Evolutionary conservation across 768 basidiomycete species (phyloP).

Genomic region (Myochromella boudieri): DNA sequence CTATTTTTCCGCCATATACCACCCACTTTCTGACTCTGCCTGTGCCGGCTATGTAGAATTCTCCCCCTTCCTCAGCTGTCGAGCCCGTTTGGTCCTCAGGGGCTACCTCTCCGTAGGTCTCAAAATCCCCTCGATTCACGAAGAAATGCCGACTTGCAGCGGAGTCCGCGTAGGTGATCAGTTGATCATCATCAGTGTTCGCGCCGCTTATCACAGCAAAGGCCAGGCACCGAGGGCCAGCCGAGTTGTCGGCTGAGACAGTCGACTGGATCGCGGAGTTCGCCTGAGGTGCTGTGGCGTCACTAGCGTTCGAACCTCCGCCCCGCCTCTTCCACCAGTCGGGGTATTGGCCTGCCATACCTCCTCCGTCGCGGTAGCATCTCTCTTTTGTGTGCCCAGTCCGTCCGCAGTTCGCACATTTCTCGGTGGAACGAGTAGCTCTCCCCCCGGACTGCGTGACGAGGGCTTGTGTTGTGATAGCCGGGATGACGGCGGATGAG

Average conservation of each 20-base stretch:
- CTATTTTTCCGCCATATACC: not conserved
- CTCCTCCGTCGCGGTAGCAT: not conserved
- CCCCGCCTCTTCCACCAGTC: not conserved
- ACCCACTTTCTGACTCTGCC: not conserved
- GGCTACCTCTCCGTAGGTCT: not conserved
- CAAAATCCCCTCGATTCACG: not conserved
- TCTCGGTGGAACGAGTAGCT: not conserved
- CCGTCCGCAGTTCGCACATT: not conserved
- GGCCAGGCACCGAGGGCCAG: not conserved
- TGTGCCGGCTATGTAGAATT: not conserved
- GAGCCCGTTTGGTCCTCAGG: not conserved
- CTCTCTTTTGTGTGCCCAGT: not conserved
- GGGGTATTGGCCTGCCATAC: not conserved
- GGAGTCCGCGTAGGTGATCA: not conserved
- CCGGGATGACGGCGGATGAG: not conserved
- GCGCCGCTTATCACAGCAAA: not conserved
- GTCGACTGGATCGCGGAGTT: not conserved
- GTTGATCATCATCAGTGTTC: not conserved
- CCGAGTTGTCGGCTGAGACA: not conserved
- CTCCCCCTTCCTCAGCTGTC: not conserved
- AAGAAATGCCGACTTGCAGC: not conserved
- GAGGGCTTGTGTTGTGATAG: slow-evolving; percentile 1
- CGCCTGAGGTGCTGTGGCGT: not conserved
- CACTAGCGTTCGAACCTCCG: not conserved
- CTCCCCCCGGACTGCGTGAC: not conserved